Conservation (phyloP, 192 early-diverging fungal species). For the Rhizoclosmatium sp. region DNA sequence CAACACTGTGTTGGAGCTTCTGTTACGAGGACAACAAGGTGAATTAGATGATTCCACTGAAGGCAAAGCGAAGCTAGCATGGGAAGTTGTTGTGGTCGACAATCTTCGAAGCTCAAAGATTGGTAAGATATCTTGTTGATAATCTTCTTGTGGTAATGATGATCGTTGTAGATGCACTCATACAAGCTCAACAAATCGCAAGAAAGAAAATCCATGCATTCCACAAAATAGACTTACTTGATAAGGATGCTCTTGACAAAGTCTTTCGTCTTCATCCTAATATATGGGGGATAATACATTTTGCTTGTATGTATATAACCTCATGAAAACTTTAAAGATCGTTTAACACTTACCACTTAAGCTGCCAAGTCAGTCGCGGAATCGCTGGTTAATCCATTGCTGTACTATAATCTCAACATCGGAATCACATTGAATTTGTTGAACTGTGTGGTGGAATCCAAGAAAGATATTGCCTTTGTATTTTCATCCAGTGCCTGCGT, state of each 20-base stretch:
- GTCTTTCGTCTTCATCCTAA: conserved; percentile 62
- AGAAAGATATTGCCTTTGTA: conserved; percentile 76
- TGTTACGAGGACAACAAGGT: conserved; percentile 55
- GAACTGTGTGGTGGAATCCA: conserved; percentile 46
- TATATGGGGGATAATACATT: conserved; percentile 33
- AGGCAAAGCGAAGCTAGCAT: background rate
- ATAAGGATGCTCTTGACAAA: conserved; percentile 58
- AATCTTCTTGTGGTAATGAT: conserved; percentile 32
- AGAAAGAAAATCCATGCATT: conserved; percentile 62
- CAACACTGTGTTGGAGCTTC: conserved; percentile 81
- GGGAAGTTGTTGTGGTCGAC: conserved; percentile 84
- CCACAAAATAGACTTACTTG: conserved; percentile 72
- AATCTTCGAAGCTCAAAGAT: conserved; percentile 69
- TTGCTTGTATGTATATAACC: conserved; percentile 21
- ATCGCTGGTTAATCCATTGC: conserved; percentile 73
- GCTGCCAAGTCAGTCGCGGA: conserved; percentile 77
- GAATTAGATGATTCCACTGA: background rate
- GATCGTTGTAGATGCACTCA: background rate
- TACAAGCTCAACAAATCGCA: conserved; percentile 10
- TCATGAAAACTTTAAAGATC: background rate
- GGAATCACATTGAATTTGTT: conserved; percentile 77
- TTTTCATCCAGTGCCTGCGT: conserved; percentile 88
- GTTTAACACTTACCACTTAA: background rate
- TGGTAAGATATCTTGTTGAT: conserved; percentile 10
- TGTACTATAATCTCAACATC: conserved; percentile 86